Evolutionary conservation across 2,329 filamentous ascomycete species (phyloP).

Genomic region (Nothopassalora personata): DNA sequence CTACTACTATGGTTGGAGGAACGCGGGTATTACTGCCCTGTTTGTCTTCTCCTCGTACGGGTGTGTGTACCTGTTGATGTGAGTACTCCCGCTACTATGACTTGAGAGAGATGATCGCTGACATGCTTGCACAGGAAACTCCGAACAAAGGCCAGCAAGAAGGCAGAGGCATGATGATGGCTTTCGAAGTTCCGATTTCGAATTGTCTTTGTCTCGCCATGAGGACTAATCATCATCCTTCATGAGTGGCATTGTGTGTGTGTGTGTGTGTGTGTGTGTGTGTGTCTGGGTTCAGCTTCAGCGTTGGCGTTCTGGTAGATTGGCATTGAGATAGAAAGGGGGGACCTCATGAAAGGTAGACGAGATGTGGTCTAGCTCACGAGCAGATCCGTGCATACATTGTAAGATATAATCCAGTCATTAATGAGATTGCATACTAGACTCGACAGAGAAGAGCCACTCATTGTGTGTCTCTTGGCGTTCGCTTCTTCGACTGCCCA

Average conservation of each 20-base stretch:
- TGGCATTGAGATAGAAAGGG: background rate
- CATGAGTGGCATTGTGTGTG: background rate
- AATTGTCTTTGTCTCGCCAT: background rate
- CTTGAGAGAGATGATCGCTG: background rate
- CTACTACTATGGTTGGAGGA: conserved; percentile 62
- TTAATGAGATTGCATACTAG: background rate
- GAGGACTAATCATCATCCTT: background rate
- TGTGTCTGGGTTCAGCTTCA: background rate
- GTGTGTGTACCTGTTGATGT: conserved; percentile 46
- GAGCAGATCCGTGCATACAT: background rate
- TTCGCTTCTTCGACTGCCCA: too few species aligned
- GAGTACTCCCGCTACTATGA: conserved; percentile 10
- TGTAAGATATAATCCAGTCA: background rate
- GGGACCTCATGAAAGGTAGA: background rate
- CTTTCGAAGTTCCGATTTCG: background rate
- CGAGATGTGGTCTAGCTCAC: background rate
- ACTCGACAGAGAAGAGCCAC: background rate
- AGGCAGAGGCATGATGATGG: conserved; percentile 3
- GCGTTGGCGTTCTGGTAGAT: conserved; percentile 5
- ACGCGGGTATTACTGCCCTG: conserved; percentile 55
- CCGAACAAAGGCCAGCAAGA: conserved; percentile 11
- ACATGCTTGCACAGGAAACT: conserved; percentile 5
- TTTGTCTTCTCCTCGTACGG: conserved; percentile 47
- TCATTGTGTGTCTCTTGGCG: too few species aligned
- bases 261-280: background rate